Percentiles rank a stretch among this genome's conserved stretches.
Evolutionary conservation across 192 early-diverging fungal genomes (phyloP).

Genomic region (Obelidium mucronatum): DNA sequence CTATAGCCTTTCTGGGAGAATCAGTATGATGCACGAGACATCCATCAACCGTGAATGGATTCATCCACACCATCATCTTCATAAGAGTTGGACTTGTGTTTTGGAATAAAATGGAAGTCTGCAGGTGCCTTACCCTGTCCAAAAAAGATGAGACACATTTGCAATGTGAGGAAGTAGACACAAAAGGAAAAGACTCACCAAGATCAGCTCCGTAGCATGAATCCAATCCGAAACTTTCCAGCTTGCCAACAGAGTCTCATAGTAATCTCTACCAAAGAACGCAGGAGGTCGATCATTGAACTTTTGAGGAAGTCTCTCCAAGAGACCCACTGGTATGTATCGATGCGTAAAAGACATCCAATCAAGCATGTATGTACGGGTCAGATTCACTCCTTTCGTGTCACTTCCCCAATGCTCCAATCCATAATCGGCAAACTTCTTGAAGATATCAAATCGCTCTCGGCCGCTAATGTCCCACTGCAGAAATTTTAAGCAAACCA

Average conservation of each 20-base stretch:
- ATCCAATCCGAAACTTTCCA: constrained; percentile 85
- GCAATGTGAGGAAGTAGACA: too few species aligned
- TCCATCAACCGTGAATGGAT: constrained; percentile 12
- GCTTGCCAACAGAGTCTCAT: constrained; percentile 95
- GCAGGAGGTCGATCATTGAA: constrained; percentile 91
- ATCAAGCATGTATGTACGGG: constrained; percentile 69
- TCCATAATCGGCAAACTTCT: constrained; percentile 82
- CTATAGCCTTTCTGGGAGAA: too few species aligned
- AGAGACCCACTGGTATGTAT: constrained; percentile 91
- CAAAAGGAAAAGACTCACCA: constrained; percentile 40
- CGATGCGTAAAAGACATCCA: constrained; percentile 62
- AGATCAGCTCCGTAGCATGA: constrained; percentile 87
- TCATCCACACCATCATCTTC: constrained; percentile 37
- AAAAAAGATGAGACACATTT: not conserved
- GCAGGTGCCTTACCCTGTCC: constrained; percentile 78
- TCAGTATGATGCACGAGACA: too few species aligned
- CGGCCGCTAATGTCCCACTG: constrained; percentile 91
- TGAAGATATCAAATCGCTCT: constrained; percentile 92
- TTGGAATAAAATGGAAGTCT: constrained; percentile 89
- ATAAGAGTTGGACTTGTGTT: constrained; percentile 91
- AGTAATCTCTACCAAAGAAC: constrained; percentile 85
- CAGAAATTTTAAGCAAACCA: not conserved
- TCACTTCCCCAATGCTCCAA: constrained; percentile 97
- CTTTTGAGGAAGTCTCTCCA: constrained; percentile 91
- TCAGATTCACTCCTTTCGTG: constrained; percentile 82